These are phyloP conservation scores for Centrapalus pauciflorus DNA, from an alignment of 129 eudicot genomes.

Conservation along the genomic window DNA sequence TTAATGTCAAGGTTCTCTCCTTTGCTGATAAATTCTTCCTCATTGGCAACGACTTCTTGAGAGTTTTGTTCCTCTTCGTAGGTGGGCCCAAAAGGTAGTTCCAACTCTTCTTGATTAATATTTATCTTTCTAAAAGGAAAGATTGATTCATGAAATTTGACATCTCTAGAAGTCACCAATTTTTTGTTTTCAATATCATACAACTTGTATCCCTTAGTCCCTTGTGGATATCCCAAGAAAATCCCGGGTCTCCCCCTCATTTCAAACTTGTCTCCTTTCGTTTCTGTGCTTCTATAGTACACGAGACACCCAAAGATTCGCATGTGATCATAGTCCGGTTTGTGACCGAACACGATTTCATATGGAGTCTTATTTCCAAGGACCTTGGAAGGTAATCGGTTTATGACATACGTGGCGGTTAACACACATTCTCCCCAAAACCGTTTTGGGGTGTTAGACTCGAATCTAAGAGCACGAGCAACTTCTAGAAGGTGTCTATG, in stretches of 20 bases:
- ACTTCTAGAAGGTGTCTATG: constrained; percentile 3
- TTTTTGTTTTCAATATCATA: background rate
- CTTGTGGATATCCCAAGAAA: constrained; percentile 6
- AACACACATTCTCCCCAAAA: constrained; percentile 18
- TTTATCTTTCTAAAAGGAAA: background rate
- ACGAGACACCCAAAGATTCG: constrained; percentile 18
- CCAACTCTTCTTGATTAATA: background rate
- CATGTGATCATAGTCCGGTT: background rate
- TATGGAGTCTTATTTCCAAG: background rate
- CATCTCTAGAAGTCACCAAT: constrained; percentile 1
- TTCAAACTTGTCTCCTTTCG: background rate
- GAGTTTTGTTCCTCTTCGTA: background rate
- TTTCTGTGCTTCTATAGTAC: background rate
- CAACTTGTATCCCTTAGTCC: constrained; percentile 19
- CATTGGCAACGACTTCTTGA: background rate
- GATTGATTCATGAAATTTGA: background rate
- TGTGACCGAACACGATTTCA: background rate
- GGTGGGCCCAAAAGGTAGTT: background rate
- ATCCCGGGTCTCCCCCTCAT: background rate
- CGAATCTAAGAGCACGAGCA: background rate
- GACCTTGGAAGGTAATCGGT: constrained; percentile 1
- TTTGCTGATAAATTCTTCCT: background rate
- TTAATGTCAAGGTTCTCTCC: too few relatives aligned
- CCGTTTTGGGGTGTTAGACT: background rate
- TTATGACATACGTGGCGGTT: constrained; percentile 2